These are phyloP conservation scores for Lachnellula hyalina DNA, from an alignment of 2,329 filamentous ascomycete genomes.

Conservation along the genomic window DNA sequence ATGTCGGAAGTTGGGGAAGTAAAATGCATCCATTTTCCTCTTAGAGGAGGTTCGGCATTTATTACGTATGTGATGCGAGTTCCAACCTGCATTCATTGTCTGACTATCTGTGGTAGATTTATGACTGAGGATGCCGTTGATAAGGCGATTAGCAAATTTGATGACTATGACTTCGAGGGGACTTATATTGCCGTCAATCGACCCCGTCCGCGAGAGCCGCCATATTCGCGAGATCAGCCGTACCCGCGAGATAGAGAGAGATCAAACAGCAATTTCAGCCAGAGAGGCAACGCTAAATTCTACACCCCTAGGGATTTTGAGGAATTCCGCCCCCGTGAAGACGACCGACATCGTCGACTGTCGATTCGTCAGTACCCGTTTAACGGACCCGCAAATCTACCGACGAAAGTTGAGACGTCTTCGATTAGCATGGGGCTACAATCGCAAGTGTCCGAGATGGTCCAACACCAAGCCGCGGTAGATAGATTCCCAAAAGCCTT, in stretches of 20 bases:
- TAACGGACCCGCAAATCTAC: no score
- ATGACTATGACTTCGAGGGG: background rate
- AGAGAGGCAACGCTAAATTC: background rate
- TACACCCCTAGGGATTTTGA: background rate
- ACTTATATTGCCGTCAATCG: background rate
- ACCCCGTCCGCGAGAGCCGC: background rate
- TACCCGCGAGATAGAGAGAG: background rate
- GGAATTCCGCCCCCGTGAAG: background rate
- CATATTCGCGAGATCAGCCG: background rate
- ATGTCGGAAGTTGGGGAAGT: constrained; percentile 21
- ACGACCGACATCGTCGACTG: no score
- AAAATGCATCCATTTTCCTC: constrained; percentile 17
- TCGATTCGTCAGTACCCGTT: no score
- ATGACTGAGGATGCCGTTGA: background rate
- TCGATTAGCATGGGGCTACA: background rate
- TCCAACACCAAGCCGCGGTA: background rate
- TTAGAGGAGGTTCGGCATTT: constrained; percentile 10
- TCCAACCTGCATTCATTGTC: background rate
- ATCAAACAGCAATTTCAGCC: constrained; percentile 6
- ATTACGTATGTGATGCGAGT: constrained; percentile 16
- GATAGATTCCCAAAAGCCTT: background rate
- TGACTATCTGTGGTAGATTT: constrained; percentile 1
- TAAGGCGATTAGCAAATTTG: background rate
- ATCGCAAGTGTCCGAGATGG: background rate
- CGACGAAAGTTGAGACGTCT: no score